Evolutionary conservation across 331 rosid genomes (phyloP), one percentile per base, ranked within the genome.

Genomic region (Dryas integrifolia): DNA sequence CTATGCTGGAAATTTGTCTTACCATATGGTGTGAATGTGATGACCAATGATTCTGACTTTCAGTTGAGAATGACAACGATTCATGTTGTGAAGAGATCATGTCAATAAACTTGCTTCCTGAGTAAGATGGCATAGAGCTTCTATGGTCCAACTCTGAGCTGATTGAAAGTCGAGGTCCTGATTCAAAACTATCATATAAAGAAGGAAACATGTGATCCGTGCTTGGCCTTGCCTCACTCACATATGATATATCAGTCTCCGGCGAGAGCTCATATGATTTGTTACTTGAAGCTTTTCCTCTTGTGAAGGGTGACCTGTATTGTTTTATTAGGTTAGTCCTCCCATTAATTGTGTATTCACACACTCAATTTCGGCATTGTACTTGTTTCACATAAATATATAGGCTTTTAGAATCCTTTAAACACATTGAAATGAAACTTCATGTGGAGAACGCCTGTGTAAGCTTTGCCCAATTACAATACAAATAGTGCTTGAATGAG

Each of bases 201-300:
- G 85, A 67, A 58, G 90, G 81, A 72, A 81, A 80, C 73, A 67
- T 39, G 39, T 77, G 78, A 51, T 90, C 90, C 26, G 57, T 1
- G 56, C 96, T 88, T 16, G 92, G 86, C 72, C 90, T 82, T 69
- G 85, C 93, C 14, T 68, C 60, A 65, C 91, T 84, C 78, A 92
- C 93, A 43, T 74, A 92, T 50, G 97, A 92, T 69, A 86, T 86
- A 75, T 88, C 95, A 1, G 81, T 75, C 21, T 90, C 92, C 3
- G 58, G 21, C 11, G 72, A 75, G 46, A 85, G 64, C 58, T 88
- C 89, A 11, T 77, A 77, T 13, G 84, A 16, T 69, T 59, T 89
- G 72, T 62, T 72, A 61, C 1, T n/a, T 50, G 80, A 67, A 18
- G 72, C 57, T 67, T 80, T 81, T 59, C 55, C 57, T 70, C 88